Evolutionary conservation across 306 rosid genomes (phyloP).

Genomic region (Prunus dulcis): DNA sequence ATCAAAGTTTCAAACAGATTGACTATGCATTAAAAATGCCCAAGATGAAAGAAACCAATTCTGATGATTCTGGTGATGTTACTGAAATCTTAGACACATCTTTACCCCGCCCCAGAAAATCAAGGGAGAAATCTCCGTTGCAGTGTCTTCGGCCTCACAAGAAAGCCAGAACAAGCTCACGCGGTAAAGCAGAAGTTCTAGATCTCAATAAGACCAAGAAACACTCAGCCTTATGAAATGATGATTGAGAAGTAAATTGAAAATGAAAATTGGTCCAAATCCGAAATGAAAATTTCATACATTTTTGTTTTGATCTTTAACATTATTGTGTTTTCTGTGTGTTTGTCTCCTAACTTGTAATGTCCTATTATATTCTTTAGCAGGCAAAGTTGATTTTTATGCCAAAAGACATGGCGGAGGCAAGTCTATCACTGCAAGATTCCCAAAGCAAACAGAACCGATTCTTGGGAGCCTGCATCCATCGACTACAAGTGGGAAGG

Average conservation of each 20-base stretch:
- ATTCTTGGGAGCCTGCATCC: background rate
- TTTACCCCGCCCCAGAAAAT: background rate
- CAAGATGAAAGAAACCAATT: background rate
- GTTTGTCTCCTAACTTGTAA: no score
- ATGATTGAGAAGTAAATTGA: no score
- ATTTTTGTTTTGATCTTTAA: no score
- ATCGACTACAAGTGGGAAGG: background rate
- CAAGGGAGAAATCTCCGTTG: background rate
- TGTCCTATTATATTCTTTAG: background rate
- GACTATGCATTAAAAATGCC: slow-evolving; percentile 20
- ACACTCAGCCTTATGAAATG: background rate
- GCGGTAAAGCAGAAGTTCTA: background rate
- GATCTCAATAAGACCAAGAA: no score
- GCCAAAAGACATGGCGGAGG: background rate
- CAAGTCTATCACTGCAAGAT: background rate
- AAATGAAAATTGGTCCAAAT: no score
- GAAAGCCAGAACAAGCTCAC: background rate
- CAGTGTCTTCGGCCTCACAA: background rate
- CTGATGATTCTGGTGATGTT: background rate
- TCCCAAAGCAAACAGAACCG: background rate
- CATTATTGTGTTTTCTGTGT: no score
- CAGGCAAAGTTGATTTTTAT: background rate
- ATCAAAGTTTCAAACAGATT: slow-evolving; percentile 16
- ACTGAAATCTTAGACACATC: background rate
- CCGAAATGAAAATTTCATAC: no score